phyloP scores from a whole-genome alignment of 305 asterid genomes.

The Solanum aculeatissimum region DNA sequence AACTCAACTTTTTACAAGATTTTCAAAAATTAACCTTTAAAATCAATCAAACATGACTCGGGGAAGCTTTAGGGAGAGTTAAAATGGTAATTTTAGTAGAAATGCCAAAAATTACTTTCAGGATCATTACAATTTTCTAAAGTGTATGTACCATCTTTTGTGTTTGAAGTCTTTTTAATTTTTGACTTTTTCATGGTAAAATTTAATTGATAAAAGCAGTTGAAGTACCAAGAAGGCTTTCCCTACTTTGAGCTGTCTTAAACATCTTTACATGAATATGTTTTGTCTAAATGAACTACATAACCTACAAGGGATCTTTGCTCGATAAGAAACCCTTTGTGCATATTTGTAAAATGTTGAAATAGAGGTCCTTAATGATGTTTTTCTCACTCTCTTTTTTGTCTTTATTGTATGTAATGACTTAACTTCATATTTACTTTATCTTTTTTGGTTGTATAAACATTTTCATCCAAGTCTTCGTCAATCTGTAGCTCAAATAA shows the following conservation, averaged over 20 bases:
- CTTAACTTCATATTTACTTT: neutral
- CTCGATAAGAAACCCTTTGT: slow-evolving; percentile 5
- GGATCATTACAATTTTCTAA: too few relatives aligned
- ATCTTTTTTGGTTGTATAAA: too few relatives aligned
- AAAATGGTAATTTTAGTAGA: too few relatives aligned
- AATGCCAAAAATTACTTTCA: too few relatives aligned
- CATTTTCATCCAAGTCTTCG: too few relatives aligned
- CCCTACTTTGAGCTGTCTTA: neutral
- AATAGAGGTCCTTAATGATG: neutral
- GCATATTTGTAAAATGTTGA: neutral
- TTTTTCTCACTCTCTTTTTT: neutral
- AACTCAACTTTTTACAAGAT: too few relatives aligned
- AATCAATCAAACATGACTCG: too few relatives aligned
- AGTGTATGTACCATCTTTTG: neutral
- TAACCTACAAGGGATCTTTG: neutral
- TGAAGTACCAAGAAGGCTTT: neutral
- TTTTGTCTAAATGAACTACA: neutral
- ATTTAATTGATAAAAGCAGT: neutral
- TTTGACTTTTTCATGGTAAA: neutral
- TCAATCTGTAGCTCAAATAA: too few relatives aligned
- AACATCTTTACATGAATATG: neutral
- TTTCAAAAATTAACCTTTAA: too few relatives aligned
- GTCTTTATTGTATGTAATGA: neutral
- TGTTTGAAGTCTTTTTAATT: too few relatives aligned
- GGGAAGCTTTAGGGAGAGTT: too few relatives aligned